phyloP scores from a whole-genome alignment of 2,329 filamentous ascomycete genomes.

The Xylaria sp. region DNA sequence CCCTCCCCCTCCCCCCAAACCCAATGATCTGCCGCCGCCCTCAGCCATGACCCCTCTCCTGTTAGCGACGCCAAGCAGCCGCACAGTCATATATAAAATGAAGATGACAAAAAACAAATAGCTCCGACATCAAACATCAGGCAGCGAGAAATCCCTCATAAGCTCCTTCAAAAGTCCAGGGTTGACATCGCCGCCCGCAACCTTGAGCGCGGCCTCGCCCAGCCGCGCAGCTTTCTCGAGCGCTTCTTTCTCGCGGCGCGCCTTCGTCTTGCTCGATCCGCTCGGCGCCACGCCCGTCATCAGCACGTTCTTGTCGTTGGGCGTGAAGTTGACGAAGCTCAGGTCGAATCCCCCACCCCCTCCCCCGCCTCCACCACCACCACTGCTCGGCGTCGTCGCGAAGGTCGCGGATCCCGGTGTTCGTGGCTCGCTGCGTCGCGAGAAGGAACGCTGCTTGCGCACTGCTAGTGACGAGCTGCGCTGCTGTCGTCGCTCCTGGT shows the following conservation, averaged over 20 bases:
- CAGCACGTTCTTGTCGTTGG: constrained; percentile 79
- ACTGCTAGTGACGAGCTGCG: constrained; percentile 46
- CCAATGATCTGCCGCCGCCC: too few species aligned
- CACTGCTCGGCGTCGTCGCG: constrained; percentile 36
- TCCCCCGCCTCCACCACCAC: constrained; percentile 38
- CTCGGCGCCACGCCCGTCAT: constrained; percentile 91
- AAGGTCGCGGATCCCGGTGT: constrained; percentile 28
- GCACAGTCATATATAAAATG: too few species aligned
- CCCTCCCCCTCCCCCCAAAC: too few species aligned
- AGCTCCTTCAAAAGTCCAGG: constrained; percentile 52
- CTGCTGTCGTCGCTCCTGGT: constrained; percentile 38
- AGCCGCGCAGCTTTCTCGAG: constrained; percentile 77
- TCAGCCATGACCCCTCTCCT: too few species aligned
- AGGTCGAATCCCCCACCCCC: constrained; percentile 48
- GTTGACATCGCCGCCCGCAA: constrained; percentile 72
- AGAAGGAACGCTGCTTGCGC: constrained; percentile 54
- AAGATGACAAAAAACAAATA: too few species aligned
- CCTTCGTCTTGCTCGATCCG: constrained; percentile 93
- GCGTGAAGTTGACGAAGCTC: constrained; percentile 91
- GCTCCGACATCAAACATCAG: not conserved
- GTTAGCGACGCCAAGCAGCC: too few species aligned
- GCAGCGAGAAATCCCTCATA: constrained; percentile 56
- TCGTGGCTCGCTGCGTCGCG: constrained; percentile 41
- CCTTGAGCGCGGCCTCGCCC: constrained; percentile 74
- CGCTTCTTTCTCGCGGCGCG: constrained; percentile 88